Evolutionary conservation across 208 protist genomes (phyloP), one percentile per base, ranked within the genome.

Genomic region (Phytomonas sp.): DNA sequence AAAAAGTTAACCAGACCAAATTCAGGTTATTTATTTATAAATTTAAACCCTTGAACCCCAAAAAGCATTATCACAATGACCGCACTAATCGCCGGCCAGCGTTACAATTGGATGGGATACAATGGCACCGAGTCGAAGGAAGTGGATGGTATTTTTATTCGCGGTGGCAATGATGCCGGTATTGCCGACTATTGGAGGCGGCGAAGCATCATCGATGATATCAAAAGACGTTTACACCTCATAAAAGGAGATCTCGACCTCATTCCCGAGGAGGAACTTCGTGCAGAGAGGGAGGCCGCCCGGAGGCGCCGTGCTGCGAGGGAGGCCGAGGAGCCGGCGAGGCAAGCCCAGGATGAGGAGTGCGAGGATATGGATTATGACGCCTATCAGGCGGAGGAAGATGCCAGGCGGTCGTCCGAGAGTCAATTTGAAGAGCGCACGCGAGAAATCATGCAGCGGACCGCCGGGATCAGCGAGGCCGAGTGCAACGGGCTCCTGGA

Each of bases 81-180:
- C 72, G 79, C 82, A 62, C 70, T 91, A 32, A 70, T 90, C 37
- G 73, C 77, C n/a, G 81, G 65, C n/a, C 80, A 94, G 61, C 78
- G 81, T 36, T 91, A 85, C 74, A 95, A 92, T 77, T 95, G 89
- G 89, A 95, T 95, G 89, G 85, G 87, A 36, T 82, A 92, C 76
- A 77, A 91, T 66, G 87, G 89, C 59, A 88, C 83, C 62, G 81
- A 92, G 78, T 83, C 83, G 20, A 70, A 81, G 61, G 69, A 81
- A 60, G 63, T 88, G 53, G 79, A 89, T 70, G 66, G 77, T 29
- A 46, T 64, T 15, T 65, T 88, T 9, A 68, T 92, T 26, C 88
- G 87, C 60, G 11, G 34, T 40, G 77, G 68, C 20, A 34, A 63
- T 11, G 33, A 61, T 31, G 59, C 73, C 31, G 68, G 62, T 23